Evolutionary conservation across 495 filamentous ascomycete species (phyloP).

Genomic region (Lasiosphaeria ovina): DNA sequence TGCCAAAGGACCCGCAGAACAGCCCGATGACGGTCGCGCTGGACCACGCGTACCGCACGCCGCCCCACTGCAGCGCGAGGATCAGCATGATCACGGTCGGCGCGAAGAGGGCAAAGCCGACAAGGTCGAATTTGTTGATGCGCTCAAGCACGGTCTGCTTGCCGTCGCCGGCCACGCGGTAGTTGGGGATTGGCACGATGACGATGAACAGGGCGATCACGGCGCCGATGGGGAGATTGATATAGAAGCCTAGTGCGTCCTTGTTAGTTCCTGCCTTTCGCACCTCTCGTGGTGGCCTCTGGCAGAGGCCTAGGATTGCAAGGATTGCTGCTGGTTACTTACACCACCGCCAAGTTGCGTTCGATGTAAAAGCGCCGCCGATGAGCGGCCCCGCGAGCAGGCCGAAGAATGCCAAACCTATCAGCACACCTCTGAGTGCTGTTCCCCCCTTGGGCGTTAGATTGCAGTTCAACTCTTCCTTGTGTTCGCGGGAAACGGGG

Average conservation of each 20-base stretch:
- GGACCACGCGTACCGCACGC: conserved; percentile 60
- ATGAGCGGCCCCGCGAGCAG: conserved; percentile 65
- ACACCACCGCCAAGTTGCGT: conserved; percentile 53
- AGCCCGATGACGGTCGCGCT: conserved; percentile 61
- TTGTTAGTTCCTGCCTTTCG: too few relatives aligned
- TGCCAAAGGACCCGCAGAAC: conserved; percentile 58
- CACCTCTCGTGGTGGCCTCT: too few relatives aligned
- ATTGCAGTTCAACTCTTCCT: too few relatives aligned
- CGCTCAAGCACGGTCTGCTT: conserved; percentile 46
- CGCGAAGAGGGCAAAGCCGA: conserved; percentile 61
- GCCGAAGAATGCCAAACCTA: conserved; percentile 61
- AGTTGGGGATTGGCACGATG: background rate
- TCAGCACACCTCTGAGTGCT: conserved; percentile 35
- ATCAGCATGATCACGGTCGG: conserved; percentile 65
- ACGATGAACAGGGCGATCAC: conserved; percentile 56
- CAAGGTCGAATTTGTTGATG: conserved; percentile 53
- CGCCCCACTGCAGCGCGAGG: conserved; percentile 78
- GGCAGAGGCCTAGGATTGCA: too few relatives aligned
- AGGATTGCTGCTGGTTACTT: too few relatives aligned
- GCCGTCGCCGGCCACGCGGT: conserved; percentile 18
- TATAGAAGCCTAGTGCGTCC: conserved; percentile 53
- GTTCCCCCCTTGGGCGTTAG: conserved; percentile 35
- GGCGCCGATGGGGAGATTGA: conserved; percentile 68
- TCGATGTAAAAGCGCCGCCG: conserved; percentile 51
- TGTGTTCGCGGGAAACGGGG: too few relatives aligned